Conservation (phyloP, 345 rosid species). For the Eucalyptus pauciflora region DNA sequence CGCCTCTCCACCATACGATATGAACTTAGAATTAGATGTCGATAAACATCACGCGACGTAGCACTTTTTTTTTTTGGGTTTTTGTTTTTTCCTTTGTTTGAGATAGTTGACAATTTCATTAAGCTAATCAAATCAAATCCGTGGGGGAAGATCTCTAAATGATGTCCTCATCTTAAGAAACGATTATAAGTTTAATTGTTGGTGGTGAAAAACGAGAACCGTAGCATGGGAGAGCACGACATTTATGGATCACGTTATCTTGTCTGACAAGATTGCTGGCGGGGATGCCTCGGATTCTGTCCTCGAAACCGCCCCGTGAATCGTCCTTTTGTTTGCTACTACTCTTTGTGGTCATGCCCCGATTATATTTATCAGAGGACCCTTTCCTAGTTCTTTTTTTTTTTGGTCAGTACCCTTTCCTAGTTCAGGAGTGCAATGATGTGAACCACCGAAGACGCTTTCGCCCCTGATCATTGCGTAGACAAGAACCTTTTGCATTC, state of each 20-base stretch:
- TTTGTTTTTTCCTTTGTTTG: background rate
- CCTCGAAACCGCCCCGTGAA: background rate
- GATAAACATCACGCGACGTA: background rate
- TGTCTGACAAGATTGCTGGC: background rate
- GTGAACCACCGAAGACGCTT: background rate
- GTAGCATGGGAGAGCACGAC: background rate
- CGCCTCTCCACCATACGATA: background rate
- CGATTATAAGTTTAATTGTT: background rate
- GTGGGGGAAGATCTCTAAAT: background rate
- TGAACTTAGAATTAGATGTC: background rate
- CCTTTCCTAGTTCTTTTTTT: background rate
- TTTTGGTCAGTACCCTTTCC: background rate
- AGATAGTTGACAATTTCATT: background rate
- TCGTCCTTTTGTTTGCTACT: background rate
- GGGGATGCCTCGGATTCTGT: background rate
- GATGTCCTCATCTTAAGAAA: background rate
- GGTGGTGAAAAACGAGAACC: background rate
- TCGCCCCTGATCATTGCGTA: background rate
- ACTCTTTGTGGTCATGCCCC: background rate
- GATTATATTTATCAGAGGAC: background rate
- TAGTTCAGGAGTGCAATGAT: background rate
- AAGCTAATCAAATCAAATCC: background rate
- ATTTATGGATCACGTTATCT: background rate
- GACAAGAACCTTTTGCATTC: background rate
- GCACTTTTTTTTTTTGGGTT: background rate